Evolutionary conservation across 2,329 filamentous ascomycete genomes (phyloP).

Genomic region (Biscogniauxia mediterranea): DNA sequence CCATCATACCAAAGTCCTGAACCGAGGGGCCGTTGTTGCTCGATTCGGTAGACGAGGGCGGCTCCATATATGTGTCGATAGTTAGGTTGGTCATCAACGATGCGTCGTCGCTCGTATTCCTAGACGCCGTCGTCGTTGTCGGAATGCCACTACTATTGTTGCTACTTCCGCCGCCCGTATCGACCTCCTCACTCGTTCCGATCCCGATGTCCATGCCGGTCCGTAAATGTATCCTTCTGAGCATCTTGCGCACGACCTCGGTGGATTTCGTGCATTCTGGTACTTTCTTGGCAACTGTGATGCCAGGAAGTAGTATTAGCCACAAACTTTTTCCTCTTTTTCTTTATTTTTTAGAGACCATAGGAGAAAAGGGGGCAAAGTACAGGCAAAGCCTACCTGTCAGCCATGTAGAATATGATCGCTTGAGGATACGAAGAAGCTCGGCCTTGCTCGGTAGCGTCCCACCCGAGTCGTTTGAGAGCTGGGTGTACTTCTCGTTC

Average conservation of each 20-base stretch:
- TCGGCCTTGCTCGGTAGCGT: slow-evolving; percentile 37
- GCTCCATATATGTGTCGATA: slow-evolving; percentile 10
- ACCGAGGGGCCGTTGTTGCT: slow-evolving; percentile 10
- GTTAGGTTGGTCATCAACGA: slow-evolving; percentile 19
- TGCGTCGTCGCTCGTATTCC: slow-evolving; percentile 6
- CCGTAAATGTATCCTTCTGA: slow-evolving; percentile 39
- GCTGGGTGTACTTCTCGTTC: slow-evolving; percentile 41
- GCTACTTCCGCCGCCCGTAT: slow-evolving; percentile 1
- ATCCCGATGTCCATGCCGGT: slow-evolving; percentile 12
- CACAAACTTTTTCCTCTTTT: neutral
- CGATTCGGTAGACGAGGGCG: slow-evolving; percentile 7
- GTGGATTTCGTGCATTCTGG: slow-evolving; percentile 46
- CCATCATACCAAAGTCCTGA: slow-evolving; percentile 13
- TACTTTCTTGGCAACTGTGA: slow-evolving; percentile 33
- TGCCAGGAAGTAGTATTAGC: neutral
- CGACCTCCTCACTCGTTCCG: slow-evolving; percentile 3
- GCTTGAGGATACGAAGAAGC: slow-evolving; percentile 40
- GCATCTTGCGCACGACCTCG: slow-evolving; percentile 45
- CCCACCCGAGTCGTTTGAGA: slow-evolving; percentile 35
- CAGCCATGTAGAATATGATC: slow-evolving; percentile 46
- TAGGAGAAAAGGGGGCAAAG: neutral
- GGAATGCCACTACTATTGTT: slow-evolving; percentile 1
- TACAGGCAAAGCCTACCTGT: slow-evolving; percentile 9
- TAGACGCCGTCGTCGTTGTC: neutral
- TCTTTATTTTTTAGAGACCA: neutral